These are phyloP conservation scores for Kluyveromyces marxianus DNA, from an alignment of 1,139 yeast species.

Conservation along the genomic window DNA sequence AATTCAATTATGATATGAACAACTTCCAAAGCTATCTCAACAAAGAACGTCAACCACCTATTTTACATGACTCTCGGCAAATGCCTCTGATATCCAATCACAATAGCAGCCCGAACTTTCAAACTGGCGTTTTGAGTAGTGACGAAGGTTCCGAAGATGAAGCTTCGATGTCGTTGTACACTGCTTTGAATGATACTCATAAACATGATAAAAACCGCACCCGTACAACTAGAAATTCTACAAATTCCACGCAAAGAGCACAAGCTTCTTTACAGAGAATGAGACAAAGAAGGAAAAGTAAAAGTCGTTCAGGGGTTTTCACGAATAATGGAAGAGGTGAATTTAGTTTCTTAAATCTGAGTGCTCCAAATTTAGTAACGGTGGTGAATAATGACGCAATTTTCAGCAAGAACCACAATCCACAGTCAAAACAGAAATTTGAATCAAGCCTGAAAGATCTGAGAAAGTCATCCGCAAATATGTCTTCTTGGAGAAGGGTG, in stretches of 20 bases:
- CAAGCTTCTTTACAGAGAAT: conserved; percentile 61
- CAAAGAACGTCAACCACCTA: background rate
- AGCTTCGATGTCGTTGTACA: conserved; percentile 38
- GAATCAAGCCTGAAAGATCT: conserved; percentile 8
- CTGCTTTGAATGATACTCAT: conserved; percentile 31
- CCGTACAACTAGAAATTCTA: conserved; percentile 31
- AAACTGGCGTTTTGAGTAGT: background rate
- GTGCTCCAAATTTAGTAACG: conserved; percentile 28
- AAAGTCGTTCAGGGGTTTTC: conserved; percentile 32
- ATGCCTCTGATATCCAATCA: conserved; percentile 3
- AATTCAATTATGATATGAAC: conserved; percentile 23
- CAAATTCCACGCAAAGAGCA: conserved; percentile 53
- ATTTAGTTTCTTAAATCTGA: conserved; percentile 19
- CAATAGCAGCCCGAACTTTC: conserved; percentile 6
- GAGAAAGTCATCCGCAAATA: conserved; percentile 7
- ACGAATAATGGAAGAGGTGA: conserved; percentile 16
- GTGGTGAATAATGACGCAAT: conserved; percentile 22
- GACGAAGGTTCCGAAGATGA: conserved; percentile 31
- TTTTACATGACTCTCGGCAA: background rate
- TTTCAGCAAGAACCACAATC: conserved; percentile 2
- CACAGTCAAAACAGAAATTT: conserved; percentile 3
- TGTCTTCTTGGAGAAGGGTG: conserved; percentile 8
- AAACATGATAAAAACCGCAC: conserved; percentile 25
- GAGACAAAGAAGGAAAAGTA: conserved; percentile 51
- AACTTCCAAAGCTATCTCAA: conserved; percentile 9